These are phyloP conservation scores for Plasmopara halstedii DNA, from an alignment of 352 stramenopile species.

Conservation along the genomic window DNA sequence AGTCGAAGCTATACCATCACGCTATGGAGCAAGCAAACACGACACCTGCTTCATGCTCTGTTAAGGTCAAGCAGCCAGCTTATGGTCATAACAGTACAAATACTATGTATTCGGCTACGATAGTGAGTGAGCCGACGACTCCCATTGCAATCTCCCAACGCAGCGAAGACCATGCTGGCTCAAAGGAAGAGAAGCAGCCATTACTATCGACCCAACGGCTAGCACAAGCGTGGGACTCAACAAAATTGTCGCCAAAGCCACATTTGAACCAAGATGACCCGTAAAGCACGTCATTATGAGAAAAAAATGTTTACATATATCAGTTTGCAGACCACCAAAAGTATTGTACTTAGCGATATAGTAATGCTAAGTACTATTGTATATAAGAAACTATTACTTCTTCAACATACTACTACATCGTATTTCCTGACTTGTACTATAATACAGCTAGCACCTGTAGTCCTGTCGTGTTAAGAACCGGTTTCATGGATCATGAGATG, in stretches of 20 bases:
- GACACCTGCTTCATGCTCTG: conserved; percentile 4
- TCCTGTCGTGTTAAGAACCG: no score
- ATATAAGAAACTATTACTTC: no score
- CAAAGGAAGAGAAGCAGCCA: conserved; percentile 50
- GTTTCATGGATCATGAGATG: no score
- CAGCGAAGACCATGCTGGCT: conserved; percentile 14
- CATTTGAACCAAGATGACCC: no score
- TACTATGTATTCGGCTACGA: conserved; percentile 21
- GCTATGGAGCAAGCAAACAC: conserved; percentile 16
- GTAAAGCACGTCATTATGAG: no score
- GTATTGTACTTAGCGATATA: no score
- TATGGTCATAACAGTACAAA: conserved; percentile 5
- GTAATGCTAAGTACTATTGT: no score
- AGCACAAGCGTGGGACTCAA: conserved; percentile 39
- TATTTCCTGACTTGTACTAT: no score
- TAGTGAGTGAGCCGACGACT: conserved; percentile 19
- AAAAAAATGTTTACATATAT: no score
- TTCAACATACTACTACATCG: no score
- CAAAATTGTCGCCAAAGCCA: conserved; percentile 4
- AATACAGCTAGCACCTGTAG: no score
- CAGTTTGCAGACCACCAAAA: no score
- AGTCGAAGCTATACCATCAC: conserved; percentile 57
- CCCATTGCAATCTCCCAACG: conserved; percentile 11
- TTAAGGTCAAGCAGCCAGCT: conserved; percentile 9
- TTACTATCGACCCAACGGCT: conserved; percentile 47